Evolutionary conservation across 495 filamentous ascomycete species (phyloP), one percentile per base, ranked within the genome.

Genomic region (Neurospora sp.): DNA sequence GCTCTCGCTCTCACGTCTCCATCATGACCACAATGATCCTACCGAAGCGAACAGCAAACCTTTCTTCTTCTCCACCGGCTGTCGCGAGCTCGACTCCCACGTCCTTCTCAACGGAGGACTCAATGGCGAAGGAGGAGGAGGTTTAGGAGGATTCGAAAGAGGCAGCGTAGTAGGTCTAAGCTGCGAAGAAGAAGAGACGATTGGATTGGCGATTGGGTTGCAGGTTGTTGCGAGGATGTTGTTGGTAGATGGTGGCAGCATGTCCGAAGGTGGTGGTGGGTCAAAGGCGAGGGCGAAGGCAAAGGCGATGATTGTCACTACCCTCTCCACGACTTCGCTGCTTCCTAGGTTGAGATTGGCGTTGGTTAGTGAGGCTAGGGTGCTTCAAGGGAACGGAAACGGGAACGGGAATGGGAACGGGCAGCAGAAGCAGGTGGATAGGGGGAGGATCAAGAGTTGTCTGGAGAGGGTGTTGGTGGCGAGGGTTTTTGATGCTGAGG

Each of bases 401-500:
- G 74, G 72, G 18, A 20, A 74, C 9, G 74, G 72, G 10, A 20
- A 74, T 14, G 74, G 72, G n/a, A 44, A 71, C 9, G 72, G 73
- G 0, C 18, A 49, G 14, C 23, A 62, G 35, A 2, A 35, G 4
- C 54, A 66, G 54, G 54, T 35, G 54, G 54, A 66, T 46, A 75
- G 66, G 72, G 16, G 10, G 73, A 72, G 12, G 74, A 66, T 82
- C 9, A 76, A 77, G 69, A 74, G 72, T 42, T 84, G 84, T 71
- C 80, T 91, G 0, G 86, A 88, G 46, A 79, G 81, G 35, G 82
- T 90, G 10, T 82, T 82, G 31, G 85, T 91, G 46, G 86, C 88
- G 73, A 77, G 86, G 4, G 85, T 91, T 7, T 90, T 91, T 77
- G 89, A 91, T 74, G 76, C 89, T 23, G 83, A 87, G 72, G 89